A percentile compares a stretch with the other conserved stretches of the same genome.
phyloP scores from a whole-genome alignment of 371 early-diverging fungal species.

The Batkoa obscura region DNA sequence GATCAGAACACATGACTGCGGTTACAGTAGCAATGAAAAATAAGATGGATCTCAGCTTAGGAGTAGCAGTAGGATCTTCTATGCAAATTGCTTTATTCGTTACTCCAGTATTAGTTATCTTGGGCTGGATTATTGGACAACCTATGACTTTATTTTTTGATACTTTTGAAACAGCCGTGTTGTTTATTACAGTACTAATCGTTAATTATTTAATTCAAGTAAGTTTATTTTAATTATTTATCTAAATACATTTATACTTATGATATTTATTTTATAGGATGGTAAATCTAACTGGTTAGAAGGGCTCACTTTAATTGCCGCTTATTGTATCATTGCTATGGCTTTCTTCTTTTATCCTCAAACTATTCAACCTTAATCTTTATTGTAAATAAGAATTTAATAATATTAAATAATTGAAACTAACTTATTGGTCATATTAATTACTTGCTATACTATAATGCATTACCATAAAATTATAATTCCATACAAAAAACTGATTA shows the following conservation, averaged over 20 bases:
- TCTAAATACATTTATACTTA: too few relatives aligned
- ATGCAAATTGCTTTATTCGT: constrained; percentile 83
- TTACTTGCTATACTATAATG: too few relatives aligned
- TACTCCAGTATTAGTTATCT: constrained; percentile 64
- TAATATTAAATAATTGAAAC: too few relatives aligned
- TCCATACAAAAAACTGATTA: too few relatives aligned
- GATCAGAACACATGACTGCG: constrained; percentile 62
- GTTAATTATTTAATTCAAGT: constrained; percentile 50
- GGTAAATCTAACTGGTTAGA: constrained; percentile 72
- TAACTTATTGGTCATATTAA: too few relatives aligned
- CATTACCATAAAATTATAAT: too few relatives aligned
- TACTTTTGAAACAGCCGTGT: constrained; percentile 56
- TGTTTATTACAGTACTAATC: constrained; percentile 66
- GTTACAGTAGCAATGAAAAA: constrained; percentile 61
- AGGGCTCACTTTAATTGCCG: constrained; percentile 50
- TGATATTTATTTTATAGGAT: constrained; percentile 16
- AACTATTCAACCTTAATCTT: too few relatives aligned
- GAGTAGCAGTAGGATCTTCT: constrained; percentile 73
- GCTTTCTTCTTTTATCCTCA: constrained; percentile 44
- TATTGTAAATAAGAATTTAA: too few relatives aligned
- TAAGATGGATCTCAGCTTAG: constrained; percentile 76
- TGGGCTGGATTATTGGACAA: constrained; percentile 65
- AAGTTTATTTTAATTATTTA: too few relatives aligned
- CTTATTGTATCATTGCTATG: constrained; percentile 54
- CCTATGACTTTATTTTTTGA: constrained; percentile 61